Base-by-base conservation (phyloP, 495 filamentous ascomycete genomes). In the Alectoria sarmentosa region DNA sequence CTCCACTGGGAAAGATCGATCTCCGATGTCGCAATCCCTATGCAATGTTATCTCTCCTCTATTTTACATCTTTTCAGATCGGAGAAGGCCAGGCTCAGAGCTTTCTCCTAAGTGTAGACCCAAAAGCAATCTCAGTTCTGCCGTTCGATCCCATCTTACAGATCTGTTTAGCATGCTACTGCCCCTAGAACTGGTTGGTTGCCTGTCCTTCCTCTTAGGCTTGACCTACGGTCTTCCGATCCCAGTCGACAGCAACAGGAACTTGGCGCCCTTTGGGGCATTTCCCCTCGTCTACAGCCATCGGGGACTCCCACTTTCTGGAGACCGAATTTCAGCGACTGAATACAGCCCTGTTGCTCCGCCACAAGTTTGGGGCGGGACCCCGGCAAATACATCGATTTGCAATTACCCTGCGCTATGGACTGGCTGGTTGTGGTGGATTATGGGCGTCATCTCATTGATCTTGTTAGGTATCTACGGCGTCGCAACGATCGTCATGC, bases 331-430 rank as follows among this genome's bases (percentile, higher is more conserved):
- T 5, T 55, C 30, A 10, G 52, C 15, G 52, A 4, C 52, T 34
- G 15, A 8, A 34, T 34, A 34, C 15, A 34, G 30, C 28, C 28
- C 30, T 13, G 9, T 34, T 34, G 17, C 14, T 54, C 28, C 30
- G 26, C 17, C 52, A 34, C 28, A 34, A 10, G 19, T 36, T 21
- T 55, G 14, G 52, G 52, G 52, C 34, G 52, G 52, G 9, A 55
- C 52, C 52, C 30, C 52, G 1, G 28, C 52, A 34, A 34, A 55
- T n/a, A 34, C 52, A 55, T 55, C 52, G 30, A 55, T 55, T 55
- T 55, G 52, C 52, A 55, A 6, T 1, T 4, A 34, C 30, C 52
- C 52, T 21, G 52, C 52, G 3, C 3, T 32, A 21, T 55, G 52
- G 52, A 21, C 28, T 11, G 52, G 52, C 52, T 34, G 10, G n/a